Evolutionary conservation across 2,329 filamentous ascomycete genomes (phyloP).

Genomic region (Fusarium tuaranense): DNA sequence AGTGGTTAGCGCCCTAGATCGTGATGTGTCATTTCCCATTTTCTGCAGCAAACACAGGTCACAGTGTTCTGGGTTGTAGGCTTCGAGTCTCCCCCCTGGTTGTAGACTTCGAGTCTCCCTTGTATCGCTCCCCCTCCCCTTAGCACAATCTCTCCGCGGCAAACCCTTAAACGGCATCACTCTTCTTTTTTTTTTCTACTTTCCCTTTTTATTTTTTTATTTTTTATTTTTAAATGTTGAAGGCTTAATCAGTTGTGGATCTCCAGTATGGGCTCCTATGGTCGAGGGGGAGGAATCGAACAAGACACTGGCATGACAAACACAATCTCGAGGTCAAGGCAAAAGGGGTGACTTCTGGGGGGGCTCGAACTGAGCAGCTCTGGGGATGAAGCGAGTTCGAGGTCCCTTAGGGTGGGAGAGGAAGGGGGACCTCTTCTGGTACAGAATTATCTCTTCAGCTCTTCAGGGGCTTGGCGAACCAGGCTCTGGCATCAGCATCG

Average conservation of each 20-base stretch:
- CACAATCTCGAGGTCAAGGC: not conserved
- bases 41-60: not conserved
- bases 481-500: not conserved
- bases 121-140: not conserved
- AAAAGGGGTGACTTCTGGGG: not conserved
- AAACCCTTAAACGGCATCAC: not conserved
- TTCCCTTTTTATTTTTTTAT: not conserved
- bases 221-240: not conserved
- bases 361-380: not conserved
- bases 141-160: not conserved
- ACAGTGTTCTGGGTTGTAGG: not conserved
- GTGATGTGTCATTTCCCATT: not conserved
- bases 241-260: not conserved
- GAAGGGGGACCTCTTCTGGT: not conserved
- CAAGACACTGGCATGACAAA: not conserved
- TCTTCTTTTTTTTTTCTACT: not conserved
- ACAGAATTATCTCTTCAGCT: not conserved
- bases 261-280: not conserved
- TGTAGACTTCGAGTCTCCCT: not conserved
- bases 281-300: not conserved
- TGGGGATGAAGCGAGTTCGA: not conserved
- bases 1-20: not conserved
- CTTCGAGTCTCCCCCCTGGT: not conserved
- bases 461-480: not conserved
- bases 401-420: too few relatives aligned